phyloP scores from a whole-genome alignment of 352 stramenopile genomes.

The Stephanocyclus meneghinianus region DNA sequence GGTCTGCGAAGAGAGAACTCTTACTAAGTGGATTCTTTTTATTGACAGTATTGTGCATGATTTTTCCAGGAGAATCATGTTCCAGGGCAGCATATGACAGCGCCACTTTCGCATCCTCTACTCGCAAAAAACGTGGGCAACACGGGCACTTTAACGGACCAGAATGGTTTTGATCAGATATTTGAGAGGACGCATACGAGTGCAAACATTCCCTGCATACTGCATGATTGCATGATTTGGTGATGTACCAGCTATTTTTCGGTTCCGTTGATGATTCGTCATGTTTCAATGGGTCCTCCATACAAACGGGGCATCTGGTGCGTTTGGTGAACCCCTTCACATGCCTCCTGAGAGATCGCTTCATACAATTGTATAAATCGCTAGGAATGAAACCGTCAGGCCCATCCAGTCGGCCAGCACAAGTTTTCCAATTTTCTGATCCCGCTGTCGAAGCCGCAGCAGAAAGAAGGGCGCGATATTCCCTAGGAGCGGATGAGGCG shows the following conservation, averaged over 20 bases:
- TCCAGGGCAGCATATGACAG: constrained; percentile 22
- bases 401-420: constrained; percentile 49
- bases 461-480: constrained; percentile 47
- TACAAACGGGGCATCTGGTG: constrained; percentile 61
- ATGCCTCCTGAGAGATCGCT: constrained; percentile 23
- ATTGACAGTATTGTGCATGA: constrained; percentile 3
- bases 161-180: constrained; percentile 41
- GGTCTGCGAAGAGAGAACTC: constrained; percentile 1
- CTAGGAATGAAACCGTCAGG: constrained; percentile 59
- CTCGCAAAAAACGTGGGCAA: constrained; percentile 54
- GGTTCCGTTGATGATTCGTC: neutral
- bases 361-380: constrained; percentile 41
- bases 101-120: constrained; percentile 61
- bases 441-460: constrained; percentile 46
- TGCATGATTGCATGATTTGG: constrained; percentile 60
- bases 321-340: constrained; percentile 48
- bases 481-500: constrained; percentile 51
- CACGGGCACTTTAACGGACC: constrained; percentile 69
- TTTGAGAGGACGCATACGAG: constrained; percentile 35
- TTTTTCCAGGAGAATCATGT: neutral
- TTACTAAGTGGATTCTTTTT: neutral
- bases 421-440: constrained; percentile 63
- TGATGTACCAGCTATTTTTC: constrained; percentile 59
- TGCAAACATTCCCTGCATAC: constrained; percentile 53
- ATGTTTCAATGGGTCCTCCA: constrained; percentile 34